Conservation (phyloP, 345 rosid genomes). For the Conringia planisiliqua region DNA sequence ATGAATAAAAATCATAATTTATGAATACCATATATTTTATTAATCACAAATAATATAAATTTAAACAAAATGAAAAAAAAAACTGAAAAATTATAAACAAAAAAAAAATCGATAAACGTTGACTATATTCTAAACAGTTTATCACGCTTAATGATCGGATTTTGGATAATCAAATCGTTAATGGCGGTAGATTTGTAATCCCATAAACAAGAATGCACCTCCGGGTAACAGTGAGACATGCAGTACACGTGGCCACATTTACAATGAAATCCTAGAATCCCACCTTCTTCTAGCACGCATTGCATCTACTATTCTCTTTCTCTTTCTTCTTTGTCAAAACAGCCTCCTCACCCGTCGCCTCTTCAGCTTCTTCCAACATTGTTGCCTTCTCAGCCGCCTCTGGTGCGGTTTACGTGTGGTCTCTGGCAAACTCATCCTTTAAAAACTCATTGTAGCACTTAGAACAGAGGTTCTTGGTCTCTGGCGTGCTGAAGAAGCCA, state of each 20-base stretch:
- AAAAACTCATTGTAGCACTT: conserved; percentile 32
- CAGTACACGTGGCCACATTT: conserved; percentile 40
- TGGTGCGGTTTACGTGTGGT: neutral
- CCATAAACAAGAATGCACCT: conserved; percentile 35
- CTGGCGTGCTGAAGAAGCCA: conserved; percentile 31
- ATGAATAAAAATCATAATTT: no score
- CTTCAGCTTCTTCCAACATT: neutral
- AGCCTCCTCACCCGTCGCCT: neutral
- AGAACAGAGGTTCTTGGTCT: conserved; percentile 31
- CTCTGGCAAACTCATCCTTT: conserved; percentile 6
- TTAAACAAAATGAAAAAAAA: neutral
- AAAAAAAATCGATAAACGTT: neutral
- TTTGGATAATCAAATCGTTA: conserved; percentile 14
- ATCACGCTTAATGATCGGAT: conserved; percentile 24
- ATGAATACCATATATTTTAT: neutral
- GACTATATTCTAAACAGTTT: conserved; percentile 17
- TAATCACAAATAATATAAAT: neutral
- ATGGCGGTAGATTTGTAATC: conserved; percentile 35
- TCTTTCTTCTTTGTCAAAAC: neutral
- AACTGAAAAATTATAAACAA: neutral
- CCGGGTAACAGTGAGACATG: conserved; percentile 32
- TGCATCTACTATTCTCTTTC: conserved; percentile 19
- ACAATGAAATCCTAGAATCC: conserved; percentile 43
- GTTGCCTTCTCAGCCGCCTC: neutral
- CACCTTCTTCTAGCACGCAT: conserved; percentile 39